Conservation (phyloP, 371 early-diverging fungal genomes). For the Saksenaea oblongispora region DNA sequence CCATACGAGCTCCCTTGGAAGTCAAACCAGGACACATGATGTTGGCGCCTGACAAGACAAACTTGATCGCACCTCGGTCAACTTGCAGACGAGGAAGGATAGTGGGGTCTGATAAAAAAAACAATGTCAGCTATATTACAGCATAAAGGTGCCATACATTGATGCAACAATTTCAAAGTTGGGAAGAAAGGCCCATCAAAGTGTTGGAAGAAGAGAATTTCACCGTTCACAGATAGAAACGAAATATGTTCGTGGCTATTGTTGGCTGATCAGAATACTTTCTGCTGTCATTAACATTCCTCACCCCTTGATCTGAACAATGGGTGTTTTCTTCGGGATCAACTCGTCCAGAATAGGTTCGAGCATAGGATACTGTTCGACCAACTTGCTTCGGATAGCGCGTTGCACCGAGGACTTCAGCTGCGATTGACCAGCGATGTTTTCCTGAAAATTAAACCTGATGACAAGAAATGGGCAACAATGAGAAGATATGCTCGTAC, state of each 20-base stretch:
- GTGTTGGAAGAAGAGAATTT: constrained; percentile 91
- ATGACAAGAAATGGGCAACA: background rate
- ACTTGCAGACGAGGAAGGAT: constrained; percentile 92
- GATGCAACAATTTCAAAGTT: constrained; percentile 84
- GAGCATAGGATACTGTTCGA: constrained; percentile 86
- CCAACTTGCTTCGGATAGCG: constrained; percentile 80
- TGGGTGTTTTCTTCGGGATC: constrained; percentile 90
- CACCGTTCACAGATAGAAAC: constrained; percentile 79
- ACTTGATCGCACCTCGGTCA: constrained; percentile 97
- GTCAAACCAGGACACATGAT: constrained; percentile 99
- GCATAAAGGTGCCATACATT: constrained; percentile 61
- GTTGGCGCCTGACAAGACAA: constrained; percentile 93
- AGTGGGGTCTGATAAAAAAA: constrained; percentile 72
- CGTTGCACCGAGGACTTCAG: constrained; percentile 94
- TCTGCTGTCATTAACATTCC: background rate
- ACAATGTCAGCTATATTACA: background rate
- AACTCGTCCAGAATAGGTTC: constrained; percentile 87
- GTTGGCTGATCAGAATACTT: background rate
- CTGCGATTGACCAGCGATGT: constrained; percentile 82
- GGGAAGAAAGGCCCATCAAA: constrained; percentile 93
- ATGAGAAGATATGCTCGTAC: background rate
- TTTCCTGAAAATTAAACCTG: constrained; percentile 78
- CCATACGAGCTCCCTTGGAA: constrained; percentile 88
- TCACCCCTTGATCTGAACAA: constrained; percentile 87
- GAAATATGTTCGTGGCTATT: constrained; percentile 84